phyloP scores from a whole-genome alignment of 2,329 filamentous ascomycete genomes.

The Aspergillus versicolor region DNA sequence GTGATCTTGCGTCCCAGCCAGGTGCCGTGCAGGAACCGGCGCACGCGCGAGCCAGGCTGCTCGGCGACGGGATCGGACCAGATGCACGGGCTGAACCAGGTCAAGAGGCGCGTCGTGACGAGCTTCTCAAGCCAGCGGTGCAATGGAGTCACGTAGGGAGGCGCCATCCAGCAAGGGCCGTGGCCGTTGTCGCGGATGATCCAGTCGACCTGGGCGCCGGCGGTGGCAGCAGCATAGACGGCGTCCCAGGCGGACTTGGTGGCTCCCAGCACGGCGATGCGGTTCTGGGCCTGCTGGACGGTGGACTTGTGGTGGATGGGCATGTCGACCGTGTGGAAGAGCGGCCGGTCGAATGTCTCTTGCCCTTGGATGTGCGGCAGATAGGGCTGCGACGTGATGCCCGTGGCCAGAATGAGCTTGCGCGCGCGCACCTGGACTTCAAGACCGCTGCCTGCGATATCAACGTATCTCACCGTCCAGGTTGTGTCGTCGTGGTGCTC shows the following conservation, averaged over 20 bases:
- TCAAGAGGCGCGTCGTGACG: slow-evolving; percentile 64
- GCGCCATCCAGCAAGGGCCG: slow-evolving; percentile 42
- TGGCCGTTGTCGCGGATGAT: slow-evolving; percentile 44
- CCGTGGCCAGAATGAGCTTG: slow-evolving; percentile 63
- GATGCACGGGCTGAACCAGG: slow-evolving; percentile 72
- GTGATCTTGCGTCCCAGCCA: slow-evolving; percentile 51
- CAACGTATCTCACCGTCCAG: not conserved
- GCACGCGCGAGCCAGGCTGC: slow-evolving; percentile 54
- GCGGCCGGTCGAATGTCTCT: slow-evolving; percentile 50
- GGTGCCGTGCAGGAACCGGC: slow-evolving; percentile 52
- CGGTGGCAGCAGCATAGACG: slow-evolving; percentile 57
- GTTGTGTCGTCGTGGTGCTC: slow-evolving; percentile 39
- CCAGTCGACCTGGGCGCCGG: slow-evolving; percentile 50
- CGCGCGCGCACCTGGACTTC: slow-evolving; percentile 23
- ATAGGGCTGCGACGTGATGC: slow-evolving; percentile 58
- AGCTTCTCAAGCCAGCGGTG: slow-evolving; percentile 68
- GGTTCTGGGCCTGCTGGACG: slow-evolving; percentile 32
- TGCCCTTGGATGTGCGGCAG: slow-evolving; percentile 53
- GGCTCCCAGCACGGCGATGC: slow-evolving; percentile 55
- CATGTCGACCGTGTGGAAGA: slow-evolving; percentile 62
- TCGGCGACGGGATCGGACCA: slow-evolving; percentile 60
- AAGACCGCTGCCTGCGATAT: not conserved
- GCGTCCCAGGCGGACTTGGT: slow-evolving; percentile 65
- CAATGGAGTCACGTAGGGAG: slow-evolving; percentile 63
- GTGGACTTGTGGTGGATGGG: slow-evolving; percentile 33